These are phyloP conservation scores for Vachellia pachyceras DNA, from an alignment of 306 rosid genomes.

Conservation along the genomic window DNA sequence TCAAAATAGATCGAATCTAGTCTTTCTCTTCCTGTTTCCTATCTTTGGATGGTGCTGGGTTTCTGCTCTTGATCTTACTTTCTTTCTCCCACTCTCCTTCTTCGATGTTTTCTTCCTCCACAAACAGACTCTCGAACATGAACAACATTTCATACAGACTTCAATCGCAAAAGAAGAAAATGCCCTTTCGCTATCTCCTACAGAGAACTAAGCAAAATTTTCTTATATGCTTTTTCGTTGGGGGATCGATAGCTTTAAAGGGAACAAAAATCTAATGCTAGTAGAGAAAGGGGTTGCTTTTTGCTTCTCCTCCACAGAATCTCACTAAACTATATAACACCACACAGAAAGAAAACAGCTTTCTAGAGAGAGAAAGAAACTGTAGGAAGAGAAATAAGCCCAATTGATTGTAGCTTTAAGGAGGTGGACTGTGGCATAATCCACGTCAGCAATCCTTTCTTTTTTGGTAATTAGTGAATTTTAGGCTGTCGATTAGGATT, in stretches of 20 bases:
- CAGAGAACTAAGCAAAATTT: slow-evolving; percentile 11
- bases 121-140: slow-evolving; percentile 60
- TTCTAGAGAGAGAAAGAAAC: slow-evolving; percentile 35
- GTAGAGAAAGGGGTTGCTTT: slow-evolving; percentile 45
- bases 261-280: slow-evolving; percentile 50
- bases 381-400: slow-evolving; percentile 42
- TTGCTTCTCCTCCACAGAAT: slow-evolving; percentile 35
- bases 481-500: slow-evolving; percentile 65
- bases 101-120: slow-evolving; percentile 63
- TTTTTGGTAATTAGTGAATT: slow-evolving; percentile 42
- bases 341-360: slow-evolving; percentile 27
- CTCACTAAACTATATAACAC: slow-evolving; percentile 36
- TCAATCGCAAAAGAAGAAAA: slow-evolving; percentile 15
- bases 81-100: slow-evolving; percentile 96
- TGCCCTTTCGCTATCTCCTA: slow-evolving; percentile 30
- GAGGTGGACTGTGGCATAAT: slow-evolving; percentile 49
- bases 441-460: slow-evolving; percentile 57
- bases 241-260: slow-evolving; percentile 37
- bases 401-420: slow-evolving; percentile 77
- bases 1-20: slow-evolving; percentile 35
- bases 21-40: slow-evolving; percentile 32
- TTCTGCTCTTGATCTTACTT: slow-evolving; percentile 45
- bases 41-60: slow-evolving; percentile 18
- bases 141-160: slow-evolving; percentile 69
- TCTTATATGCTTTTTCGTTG: background rate